Evolutionary conservation across 768 basidiomycete genomes (phyloP), one percentile per base, ranked within the genome.

Genomic region (Amanita pseudoporphyria): DNA sequence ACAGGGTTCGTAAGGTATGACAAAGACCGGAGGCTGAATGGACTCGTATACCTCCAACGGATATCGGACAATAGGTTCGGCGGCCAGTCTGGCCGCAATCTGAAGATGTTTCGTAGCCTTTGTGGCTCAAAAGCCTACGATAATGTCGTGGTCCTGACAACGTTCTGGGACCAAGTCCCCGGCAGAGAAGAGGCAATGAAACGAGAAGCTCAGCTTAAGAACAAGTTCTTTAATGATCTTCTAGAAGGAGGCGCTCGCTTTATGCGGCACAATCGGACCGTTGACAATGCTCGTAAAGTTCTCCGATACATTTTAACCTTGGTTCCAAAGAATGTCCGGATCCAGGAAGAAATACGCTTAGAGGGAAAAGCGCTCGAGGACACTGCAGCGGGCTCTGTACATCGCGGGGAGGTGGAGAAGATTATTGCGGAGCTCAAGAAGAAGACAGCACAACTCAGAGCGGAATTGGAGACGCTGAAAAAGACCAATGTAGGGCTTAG

Each of bases 361-460:
- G 56, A 54, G 22, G 52, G 51, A 3, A 57, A 56, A 36, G 56
- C 58, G 32, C 58, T 73, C 12, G 61, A 64, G 9, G 60, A 72
- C 28, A 72, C 73, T 6, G 56, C 57, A 14, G 67, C 67, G 6
- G 70, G 70, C 1, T 59, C 59, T 5, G 69, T 68, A 51, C 64
- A 71, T 26, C 60, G 55, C 24, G 60, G 60, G 28, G 69, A 69
- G 21, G 51, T 68, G 21, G 64, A 67, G 47, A 62, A 60, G 46
- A 62, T 67, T 49, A 57, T 60, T 14, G 55, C 64, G 16, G 58
- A 63, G 37, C 63, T 64, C 44, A 58, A 63, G 33, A 60, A 62
- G 7, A 67, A 72, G 43, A 51, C 67, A 38, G 52, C 58, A 45
- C 60, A 59, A 5, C 59, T 74, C 37, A 60, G 58, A 16, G 35